A percentile compares a stretch with the other conserved stretches of the same genome.
phyloP scores from a whole-genome alignment of 2,329 filamentous ascomycete species.

The Colletotrichum sp. region DNA sequence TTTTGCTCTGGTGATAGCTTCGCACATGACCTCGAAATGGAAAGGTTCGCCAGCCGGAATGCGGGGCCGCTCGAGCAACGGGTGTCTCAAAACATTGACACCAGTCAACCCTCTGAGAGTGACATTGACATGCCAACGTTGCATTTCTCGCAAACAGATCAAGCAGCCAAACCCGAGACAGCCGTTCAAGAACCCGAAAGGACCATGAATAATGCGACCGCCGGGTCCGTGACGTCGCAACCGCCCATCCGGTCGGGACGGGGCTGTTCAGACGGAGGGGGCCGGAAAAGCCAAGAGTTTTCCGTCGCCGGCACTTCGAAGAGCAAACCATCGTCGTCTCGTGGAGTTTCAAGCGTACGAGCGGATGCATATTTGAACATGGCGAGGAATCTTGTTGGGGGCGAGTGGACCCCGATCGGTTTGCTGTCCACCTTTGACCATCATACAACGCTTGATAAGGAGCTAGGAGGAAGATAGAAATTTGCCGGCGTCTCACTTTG shows the following conservation, averaged over 20 bases:
- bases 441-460: constrained; percentile 34
- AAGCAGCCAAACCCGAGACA: background rate
- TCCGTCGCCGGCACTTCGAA: background rate
- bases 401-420: constrained; percentile 33
- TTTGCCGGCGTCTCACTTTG: background rate
- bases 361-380: constrained; percentile 39
- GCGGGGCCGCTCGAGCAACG: background rate
- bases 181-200: background rate
- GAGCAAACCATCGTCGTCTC: background rate
- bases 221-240: background rate
- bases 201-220: too few relatives aligned
- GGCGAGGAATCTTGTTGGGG: constrained; percentile 29
- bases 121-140: background rate
- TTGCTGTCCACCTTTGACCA: constrained; percentile 39
- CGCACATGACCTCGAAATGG: constrained; percentile 69
- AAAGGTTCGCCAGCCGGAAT: constrained; percentile 24
- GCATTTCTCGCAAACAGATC: background rate
- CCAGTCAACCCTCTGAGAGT: background rate
- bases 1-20: constrained; percentile 68
- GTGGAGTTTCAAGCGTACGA: constrained; percentile 26
- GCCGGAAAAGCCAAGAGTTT: background rate
- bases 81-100: background rate
- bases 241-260: background rate
- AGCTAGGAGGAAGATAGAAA: constrained; percentile 29
- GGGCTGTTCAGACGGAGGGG: background rate